Evolutionary conservation across 2,329 filamentous ascomycete genomes (phyloP).

Genomic region (Pseudogymnoascus sp.): DNA sequence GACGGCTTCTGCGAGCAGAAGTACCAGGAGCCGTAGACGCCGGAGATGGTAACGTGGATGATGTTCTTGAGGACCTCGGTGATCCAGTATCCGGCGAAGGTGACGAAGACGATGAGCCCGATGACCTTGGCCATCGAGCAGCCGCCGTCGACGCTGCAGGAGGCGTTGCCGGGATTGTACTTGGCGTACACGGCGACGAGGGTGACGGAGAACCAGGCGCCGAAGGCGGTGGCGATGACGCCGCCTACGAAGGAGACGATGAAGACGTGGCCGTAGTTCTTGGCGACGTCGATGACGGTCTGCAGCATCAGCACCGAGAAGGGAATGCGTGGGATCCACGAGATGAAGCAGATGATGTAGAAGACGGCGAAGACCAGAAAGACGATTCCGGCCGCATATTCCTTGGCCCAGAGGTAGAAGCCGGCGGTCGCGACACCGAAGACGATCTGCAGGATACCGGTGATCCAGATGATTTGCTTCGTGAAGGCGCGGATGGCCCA

Average conservation of each 20-base stretch:
- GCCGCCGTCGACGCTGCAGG: slow-evolving; percentile 40
- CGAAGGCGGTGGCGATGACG: slow-evolving; percentile 65
- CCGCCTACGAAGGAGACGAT: slow-evolving; percentile 79
- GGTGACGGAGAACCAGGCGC: slow-evolving; percentile 80
- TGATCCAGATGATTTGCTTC: slow-evolving; percentile 88
- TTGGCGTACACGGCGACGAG: slow-evolving; percentile 80
- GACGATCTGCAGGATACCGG: slow-evolving; percentile 79
- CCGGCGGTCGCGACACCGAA: slow-evolving; percentile 80
- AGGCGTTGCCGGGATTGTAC: slow-evolving; percentile 57
- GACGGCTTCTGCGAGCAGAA: slow-evolving; percentile 58
- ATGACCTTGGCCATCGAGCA: slow-evolving; percentile 75
- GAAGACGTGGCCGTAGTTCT: slow-evolving; percentile 78
- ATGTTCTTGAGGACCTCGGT: slow-evolving; percentile 92
- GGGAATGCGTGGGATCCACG: slow-evolving; percentile 84
- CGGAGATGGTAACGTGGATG: slow-evolving; percentile 79
- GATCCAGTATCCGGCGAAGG: slow-evolving; percentile 91
- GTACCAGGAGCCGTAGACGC: slow-evolving; percentile 91
- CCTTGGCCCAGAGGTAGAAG: slow-evolving; percentile 66
- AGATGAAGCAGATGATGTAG: slow-evolving; percentile 73
- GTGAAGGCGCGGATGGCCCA: slow-evolving; percentile 69
- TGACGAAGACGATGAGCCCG: slow-evolving; percentile 77
- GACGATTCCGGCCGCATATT: slow-evolving; percentile 77
- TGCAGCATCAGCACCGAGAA: slow-evolving; percentile 87
- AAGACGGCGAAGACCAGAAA: slow-evolving; percentile 80
- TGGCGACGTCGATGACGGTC: slow-evolving; percentile 78